A percentile compares a stretch with the other conserved stretches of the same genome.
These are phyloP conservation scores for Amaranthus tricolor DNA, from an alignment of 179 eudicot species.

Conservation along the genomic window DNA sequence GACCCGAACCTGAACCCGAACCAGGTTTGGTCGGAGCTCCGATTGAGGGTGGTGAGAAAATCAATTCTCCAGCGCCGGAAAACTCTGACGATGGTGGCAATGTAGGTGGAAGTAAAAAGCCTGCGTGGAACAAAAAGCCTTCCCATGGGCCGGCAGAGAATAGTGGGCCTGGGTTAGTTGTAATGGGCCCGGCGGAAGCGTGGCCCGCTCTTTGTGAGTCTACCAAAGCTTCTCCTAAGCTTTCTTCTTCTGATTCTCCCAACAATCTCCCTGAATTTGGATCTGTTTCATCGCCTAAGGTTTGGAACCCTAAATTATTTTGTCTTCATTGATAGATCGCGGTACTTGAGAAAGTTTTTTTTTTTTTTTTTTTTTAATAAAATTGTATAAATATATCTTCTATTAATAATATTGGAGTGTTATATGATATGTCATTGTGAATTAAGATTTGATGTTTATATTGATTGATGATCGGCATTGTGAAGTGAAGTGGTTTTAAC, in stretches of 20 bases:
- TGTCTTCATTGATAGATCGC: not conserved
- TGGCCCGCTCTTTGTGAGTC: slow-evolving; percentile 93
- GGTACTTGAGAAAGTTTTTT: no score
- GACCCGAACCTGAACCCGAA: slow-evolving; percentile 32
- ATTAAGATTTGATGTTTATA: no score
- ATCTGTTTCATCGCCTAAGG: slow-evolving; percentile 48
- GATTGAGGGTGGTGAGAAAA: not conserved
- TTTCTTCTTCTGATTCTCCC: slow-evolving; percentile 41
- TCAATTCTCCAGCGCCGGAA: slow-evolving; percentile 11
- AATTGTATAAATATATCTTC: no score
- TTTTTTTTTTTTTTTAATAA: not conserved
- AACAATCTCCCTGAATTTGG: slow-evolving; percentile 40
- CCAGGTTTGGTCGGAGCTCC: slow-evolving; percentile 16
- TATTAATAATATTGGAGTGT: no score
- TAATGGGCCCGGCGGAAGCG: slow-evolving; percentile 56
- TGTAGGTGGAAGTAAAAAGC: slow-evolving; percentile 44
- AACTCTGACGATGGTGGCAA: slow-evolving; percentile 37
- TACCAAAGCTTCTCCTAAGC: slow-evolving; percentile 53
- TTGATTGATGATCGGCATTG: no score
- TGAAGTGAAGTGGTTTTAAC: no score
- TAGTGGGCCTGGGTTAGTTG: slow-evolving; percentile 33
- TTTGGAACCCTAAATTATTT: not conserved
- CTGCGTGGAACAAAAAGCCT: slow-evolving; percentile 74
- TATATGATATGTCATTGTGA: no score
- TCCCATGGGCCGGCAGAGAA: slow-evolving; percentile 45